Evolutionary conservation across 306 rosid genomes (phyloP).

Genomic region (Pueraria montana): DNA sequence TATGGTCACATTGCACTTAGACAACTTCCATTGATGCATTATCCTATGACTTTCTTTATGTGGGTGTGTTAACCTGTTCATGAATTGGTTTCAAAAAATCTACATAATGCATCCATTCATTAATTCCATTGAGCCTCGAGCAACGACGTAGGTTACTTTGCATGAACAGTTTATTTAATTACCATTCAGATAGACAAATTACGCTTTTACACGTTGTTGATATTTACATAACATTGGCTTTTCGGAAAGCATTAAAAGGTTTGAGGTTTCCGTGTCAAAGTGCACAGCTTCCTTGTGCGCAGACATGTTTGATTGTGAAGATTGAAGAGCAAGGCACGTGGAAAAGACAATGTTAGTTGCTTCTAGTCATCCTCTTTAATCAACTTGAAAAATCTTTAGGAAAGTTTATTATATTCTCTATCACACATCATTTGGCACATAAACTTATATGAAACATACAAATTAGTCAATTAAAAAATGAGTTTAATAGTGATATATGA

Average conservation of each 20-base stretch:
- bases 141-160: not conserved
- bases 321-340: not conserved
- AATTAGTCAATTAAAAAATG: no score
- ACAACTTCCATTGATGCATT: not conserved
- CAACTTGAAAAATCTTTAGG: not conserved
- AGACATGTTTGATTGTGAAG: not conserved
- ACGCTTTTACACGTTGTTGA: not conserved
- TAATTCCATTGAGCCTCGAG: not conserved
- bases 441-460: not conserved
- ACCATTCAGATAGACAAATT: not conserved
- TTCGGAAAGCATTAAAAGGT: not conserved
- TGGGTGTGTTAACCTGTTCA: not conserved
- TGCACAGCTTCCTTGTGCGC: conserved; percentile 8
- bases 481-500: no score
- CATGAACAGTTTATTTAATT: not conserved
- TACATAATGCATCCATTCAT: not conserved
- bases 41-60: not conserved
- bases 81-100: not conserved
- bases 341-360: not conserved
- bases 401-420: not conserved
- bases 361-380: not conserved
- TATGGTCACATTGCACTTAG: not conserved
- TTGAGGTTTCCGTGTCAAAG: conserved; percentile 15
- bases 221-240: not conserved
- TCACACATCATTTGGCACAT: not conserved